Evolutionary conservation across 495 filamentous ascomycete genomes (phyloP).

Genomic region (Aspergillus funiculosus): DNA sequence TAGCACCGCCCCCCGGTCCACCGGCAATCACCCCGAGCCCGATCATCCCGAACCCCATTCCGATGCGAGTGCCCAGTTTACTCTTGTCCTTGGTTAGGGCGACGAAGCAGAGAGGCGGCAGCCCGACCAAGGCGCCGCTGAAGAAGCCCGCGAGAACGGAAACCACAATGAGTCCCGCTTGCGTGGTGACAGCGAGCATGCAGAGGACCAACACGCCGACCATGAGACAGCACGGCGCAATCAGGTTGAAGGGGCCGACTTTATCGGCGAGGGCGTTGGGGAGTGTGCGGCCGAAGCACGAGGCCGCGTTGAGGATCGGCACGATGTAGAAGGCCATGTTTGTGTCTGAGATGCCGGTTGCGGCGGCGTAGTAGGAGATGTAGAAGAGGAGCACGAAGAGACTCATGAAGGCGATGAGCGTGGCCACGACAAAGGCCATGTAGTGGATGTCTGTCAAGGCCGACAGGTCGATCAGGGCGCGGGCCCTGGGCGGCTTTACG

Average conservation of each 20-base stretch:
- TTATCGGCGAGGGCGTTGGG: slow-evolving; percentile 67
- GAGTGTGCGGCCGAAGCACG: slow-evolving; percentile 63
- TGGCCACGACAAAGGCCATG: slow-evolving; percentile 28
- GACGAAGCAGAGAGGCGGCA: slow-evolving; percentile 34
- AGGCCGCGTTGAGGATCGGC: slow-evolving; percentile 24
- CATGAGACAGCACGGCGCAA: slow-evolving; percentile 56
- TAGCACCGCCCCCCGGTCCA: slow-evolving; percentile 1
- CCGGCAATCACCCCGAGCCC: neutral
- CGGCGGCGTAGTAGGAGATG: slow-evolving; percentile 5
- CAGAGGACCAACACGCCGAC: slow-evolving; percentile 59
- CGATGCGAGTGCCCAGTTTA: slow-evolving; percentile 8
- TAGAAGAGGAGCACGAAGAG: slow-evolving; percentile 11
- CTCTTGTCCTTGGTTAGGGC: slow-evolving; percentile 7
- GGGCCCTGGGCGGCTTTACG: slow-evolving; percentile 13
- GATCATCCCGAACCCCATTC: slow-evolving; percentile 12
- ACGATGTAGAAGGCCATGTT: slow-evolving; percentile 30
- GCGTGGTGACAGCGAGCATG: slow-evolving; percentile 53
- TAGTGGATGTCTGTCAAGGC: slow-evolving; percentile 28
- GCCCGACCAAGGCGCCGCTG: slow-evolving; percentile 31
- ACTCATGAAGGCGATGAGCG: slow-evolving; percentile 6
- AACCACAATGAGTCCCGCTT: slow-evolving; percentile 30
- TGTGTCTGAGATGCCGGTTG: neutral
- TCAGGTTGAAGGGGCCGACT: slow-evolving; percentile 65
- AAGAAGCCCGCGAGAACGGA: slow-evolving; percentile 30
- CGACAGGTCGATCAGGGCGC: slow-evolving; percentile 22